Base-by-base conservation (phyloP, 352 stramenopile genomes). In the Phytophthora fragariae region DNA sequence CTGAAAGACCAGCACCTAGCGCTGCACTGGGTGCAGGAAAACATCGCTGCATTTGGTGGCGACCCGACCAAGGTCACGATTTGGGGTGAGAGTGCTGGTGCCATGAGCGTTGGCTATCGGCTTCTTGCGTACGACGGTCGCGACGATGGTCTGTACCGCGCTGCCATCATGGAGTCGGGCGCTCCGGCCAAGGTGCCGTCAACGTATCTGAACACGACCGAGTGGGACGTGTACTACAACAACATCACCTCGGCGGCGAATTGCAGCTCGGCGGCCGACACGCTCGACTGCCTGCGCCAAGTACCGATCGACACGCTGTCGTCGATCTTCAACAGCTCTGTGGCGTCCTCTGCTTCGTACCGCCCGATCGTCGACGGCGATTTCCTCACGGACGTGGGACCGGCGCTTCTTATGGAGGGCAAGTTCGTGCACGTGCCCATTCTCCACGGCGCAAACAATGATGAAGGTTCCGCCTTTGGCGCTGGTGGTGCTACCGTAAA, bases 1-100 rank as follows among this genome's bases (percentile, higher is more conserved):
- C 60, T 97, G 21, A 83, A 92, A 64, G 93, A 98, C 75, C 93
- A 98, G 69, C 69, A 77, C 14, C 71, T 92, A 4, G 90, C 84
- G 1, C 50, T 97, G 56, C 82, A 93, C 72, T 98, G 88, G 68
- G 68, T 75, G 9, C 41, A 65, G 17, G 68, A 75, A 12, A 75
- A 75, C 47, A 75, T 70, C 14, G 68, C 68, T 1, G 46, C 68
- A 2, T 75, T 75, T 6, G 67, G 68, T 15, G 68, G 68, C 14
- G 61, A 75, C 21, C n/a, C 68, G 2, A n/a, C 5, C 17, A 70
- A 70, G 14, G 68, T 75, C 10, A 75, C 68, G 35, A 61, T 75
- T 11, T 75, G 68, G 68, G 68, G 68, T 15, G 68, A 75, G 50
- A 75, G 68, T 37, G 85, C 90, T 3, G 92, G 93, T 11, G 83